A percentile compares a stretch with the other conserved stretches of the same genome.
These are phyloP conservation scores for Albizia julibrissin DNA, from an alignment of 306 rosid genomes.

Conservation along the genomic window DNA sequence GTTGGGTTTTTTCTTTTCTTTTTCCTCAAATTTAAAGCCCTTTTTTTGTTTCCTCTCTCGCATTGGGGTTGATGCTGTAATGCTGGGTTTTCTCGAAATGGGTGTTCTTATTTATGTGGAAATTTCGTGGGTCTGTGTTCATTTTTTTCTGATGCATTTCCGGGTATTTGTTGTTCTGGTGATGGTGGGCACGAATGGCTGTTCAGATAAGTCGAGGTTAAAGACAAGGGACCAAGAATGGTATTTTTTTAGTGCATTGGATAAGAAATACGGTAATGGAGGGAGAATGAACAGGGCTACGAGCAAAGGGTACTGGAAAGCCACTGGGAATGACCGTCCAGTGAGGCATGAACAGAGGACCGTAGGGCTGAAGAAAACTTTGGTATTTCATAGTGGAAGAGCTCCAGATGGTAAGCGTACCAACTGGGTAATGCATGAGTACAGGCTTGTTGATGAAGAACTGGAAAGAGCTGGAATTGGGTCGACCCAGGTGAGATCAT, in stretches of 20 bases:
- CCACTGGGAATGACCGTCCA: slow-evolving; percentile 90
- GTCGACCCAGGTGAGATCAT: slow-evolving; percentile 74
- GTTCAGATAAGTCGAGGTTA: slow-evolving; percentile 82
- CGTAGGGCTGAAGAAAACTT: slow-evolving; percentile 88
- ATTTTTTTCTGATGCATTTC: background rate
- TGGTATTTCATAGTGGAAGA: slow-evolving; percentile 96
- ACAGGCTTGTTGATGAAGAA: slow-evolving; percentile 85
- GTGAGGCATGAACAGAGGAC: slow-evolving; percentile 64
- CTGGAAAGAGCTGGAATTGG: slow-evolving; percentile 63
- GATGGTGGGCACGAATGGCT: slow-evolving; percentile 24
- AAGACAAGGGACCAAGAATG: slow-evolving; percentile 99
- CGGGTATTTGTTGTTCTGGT: slow-evolving; percentile 4
- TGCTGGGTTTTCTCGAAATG: slow-evolving; percentile 14
- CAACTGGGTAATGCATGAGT: slow-evolving; percentile 99
- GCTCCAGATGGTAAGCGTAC: slow-evolving; percentile 96
- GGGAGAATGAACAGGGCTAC: slow-evolving; percentile 99
- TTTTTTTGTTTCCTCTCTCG: background rate
- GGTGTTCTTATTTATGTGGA: background rate
- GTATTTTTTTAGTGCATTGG: slow-evolving; percentile 96
- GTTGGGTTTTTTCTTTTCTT: background rate
- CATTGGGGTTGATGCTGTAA: background rate
- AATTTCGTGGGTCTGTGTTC: background rate
- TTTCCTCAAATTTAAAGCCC: background rate
- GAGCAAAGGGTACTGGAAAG: slow-evolving; percentile 91
- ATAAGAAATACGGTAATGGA: slow-evolving; percentile 97